Percentiles rank a stretch among this genome's conserved stretches.
phyloP scores from a whole-genome alignment of 495 filamentous ascomycete species.

The Annulohypoxylon maeteangense region DNA sequence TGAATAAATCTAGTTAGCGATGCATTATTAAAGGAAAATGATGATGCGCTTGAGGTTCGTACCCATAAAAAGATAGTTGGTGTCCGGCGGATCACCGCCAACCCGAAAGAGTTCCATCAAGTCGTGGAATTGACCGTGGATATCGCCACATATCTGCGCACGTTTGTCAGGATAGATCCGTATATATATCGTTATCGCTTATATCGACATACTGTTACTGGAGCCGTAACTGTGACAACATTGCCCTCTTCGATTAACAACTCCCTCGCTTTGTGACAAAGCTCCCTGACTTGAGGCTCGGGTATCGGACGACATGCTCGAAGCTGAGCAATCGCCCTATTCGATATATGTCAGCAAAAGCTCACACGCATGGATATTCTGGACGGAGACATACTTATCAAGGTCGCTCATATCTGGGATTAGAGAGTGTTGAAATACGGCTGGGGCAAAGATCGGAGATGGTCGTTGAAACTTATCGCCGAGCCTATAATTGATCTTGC shows the following conservation, averaged over 20 bases:
- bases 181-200: neutral
- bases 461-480: conserved; percentile 8
- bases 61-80: conserved; percentile 99
- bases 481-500: conserved; percentile 8
- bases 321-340: conserved; percentile 90
- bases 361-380: neutral
- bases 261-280: conserved; percentile 98
- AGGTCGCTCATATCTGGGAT: conserved; percentile 81
- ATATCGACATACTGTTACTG: conserved; percentile 76
- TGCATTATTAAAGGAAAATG: neutral
- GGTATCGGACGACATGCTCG: conserved; percentile 96
- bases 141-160: conserved; percentile 91
- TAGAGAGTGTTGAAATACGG: neutral
- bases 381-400: conserved; percentile 70
- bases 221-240: conserved; percentile 94
- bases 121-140: conserved; percentile 98
- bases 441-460: conserved; percentile 9
- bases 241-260: conserved; percentile 98
- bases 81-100: conserved; percentile 94
- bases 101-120: conserved; percentile 98
- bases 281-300: conserved; percentile 91
- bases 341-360: conserved; percentile 22
- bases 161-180: conserved; percentile 11
- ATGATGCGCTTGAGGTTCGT: conserved; percentile 26
- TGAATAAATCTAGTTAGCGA: conserved; percentile 20